Evolutionary conservation across 345 rosid genomes (phyloP), one percentile per base, ranked within the genome.

Genomic region (Brassica carinata): DNA sequence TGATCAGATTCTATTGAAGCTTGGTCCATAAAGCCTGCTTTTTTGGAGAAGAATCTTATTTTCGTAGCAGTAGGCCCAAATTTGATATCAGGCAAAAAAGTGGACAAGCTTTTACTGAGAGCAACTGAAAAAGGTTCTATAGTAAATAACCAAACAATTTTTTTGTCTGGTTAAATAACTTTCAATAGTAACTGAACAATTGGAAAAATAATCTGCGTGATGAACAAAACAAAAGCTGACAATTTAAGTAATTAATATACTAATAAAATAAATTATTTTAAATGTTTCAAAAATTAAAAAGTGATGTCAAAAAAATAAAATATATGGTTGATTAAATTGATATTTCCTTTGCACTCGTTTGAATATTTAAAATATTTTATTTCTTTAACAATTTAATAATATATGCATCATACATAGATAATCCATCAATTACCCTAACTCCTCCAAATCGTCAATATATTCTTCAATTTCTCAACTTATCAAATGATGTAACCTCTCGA

Each of bases 31-130:
- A 63, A 62, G 40, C 59, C 36, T 62, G 7, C 1, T 9, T 27
- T 27, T 36, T 1, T 14, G 3, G 67, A 3, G n/a, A 26, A 9
- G 10, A 36, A 36, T 36, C 58, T 30, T 73, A 40, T 4, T 72
- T 31, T 59, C 36, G 11, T 14, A 38, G 53, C 40, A 62, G 26
- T 7, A 62, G 61, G 77, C 77, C 77, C 69, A 62, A 29, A 11
- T 27, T 62, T 26, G 65, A 26, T 23, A 26, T 61, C 33, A 26
- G 7, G 33, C 2, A 17, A 55, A 53, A 53, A 53, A 53, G 19
- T 11, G 53, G 53, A 18, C 63, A 18, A 57, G 18, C 27, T 7
- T 57, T 57, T 18, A 57, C 63, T 18, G 27, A 18, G 63, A 43
- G 53, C 53, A 11, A 43, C 53, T 2, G 53, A 40, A 8, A 40